Evolutionary conservation across 768 basidiomycete genomes (phyloP).

Genomic region (Auriscalpium vulgare): DNA sequence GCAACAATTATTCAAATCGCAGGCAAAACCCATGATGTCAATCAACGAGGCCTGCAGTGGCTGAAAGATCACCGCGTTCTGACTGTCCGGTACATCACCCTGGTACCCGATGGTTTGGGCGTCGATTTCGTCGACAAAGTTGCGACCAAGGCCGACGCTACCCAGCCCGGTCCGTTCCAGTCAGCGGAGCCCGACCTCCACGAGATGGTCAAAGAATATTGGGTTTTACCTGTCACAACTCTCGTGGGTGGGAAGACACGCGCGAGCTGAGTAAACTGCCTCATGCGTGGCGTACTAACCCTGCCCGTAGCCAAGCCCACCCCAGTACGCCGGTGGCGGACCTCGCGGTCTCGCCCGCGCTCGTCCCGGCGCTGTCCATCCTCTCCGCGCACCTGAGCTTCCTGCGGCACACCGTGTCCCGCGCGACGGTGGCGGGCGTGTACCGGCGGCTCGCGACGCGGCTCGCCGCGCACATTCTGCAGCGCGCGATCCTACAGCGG

Average conservation of each 20-base stretch:
- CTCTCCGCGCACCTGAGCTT: conserved; percentile 73
- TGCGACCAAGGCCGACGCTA: no score
- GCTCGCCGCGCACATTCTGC: conserved; percentile 70
- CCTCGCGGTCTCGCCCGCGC: conserved; percentile 54
- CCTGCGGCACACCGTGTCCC: conserved; percentile 58
- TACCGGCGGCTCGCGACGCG: conserved; percentile 71
- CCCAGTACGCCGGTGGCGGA: conserved; percentile 23
- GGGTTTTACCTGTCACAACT: no score
- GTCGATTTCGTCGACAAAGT: no score
- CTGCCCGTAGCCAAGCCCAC: conserved; percentile 25
- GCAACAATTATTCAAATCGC: not conserved
- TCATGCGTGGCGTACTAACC: conserved; percentile 6
- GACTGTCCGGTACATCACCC: no score
- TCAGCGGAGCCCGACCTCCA: no score
- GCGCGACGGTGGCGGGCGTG: conserved; percentile 44
- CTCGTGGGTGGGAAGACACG: no score
- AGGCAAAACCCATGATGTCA: not conserved
- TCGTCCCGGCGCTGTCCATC: conserved; percentile 70
- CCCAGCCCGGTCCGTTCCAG: no score
- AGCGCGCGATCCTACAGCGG: conserved; percentile 75
- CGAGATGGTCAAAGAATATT: no score
- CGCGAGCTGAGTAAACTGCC: not conserved
- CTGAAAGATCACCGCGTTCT: no score
- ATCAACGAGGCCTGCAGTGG: no score
- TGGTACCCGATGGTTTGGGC: no score